phyloP scores from a whole-genome alignment of 768 basidiomycete genomes.

The Suillus plorans region DNA sequence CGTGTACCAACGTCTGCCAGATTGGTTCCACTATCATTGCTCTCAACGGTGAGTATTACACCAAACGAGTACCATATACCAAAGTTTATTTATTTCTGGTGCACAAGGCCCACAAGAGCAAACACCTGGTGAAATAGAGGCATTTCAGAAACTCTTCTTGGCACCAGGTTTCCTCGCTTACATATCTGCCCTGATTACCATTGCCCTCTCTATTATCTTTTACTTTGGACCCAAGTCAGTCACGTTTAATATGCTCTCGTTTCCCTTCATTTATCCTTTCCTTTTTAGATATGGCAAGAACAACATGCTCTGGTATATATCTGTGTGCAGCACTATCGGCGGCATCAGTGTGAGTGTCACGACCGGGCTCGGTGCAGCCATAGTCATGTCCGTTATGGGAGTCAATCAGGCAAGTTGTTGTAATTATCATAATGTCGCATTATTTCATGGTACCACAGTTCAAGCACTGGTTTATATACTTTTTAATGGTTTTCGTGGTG shows the following conservation, averaged over 20 bases:
- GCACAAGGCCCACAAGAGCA: conserved; percentile 63
- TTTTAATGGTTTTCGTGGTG: conserved; percentile 79
- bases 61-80: neutral
- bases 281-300: conserved; percentile 72
- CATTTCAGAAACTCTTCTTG: conserved; percentile 75
- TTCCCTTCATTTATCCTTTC: conserved; percentile 8
- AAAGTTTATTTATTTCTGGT: conserved; percentile 1
- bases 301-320: conserved; percentile 95
- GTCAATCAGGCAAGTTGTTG: conserved; percentile 65
- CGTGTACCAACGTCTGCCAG: conserved; percentile 32
- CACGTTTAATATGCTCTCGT: conserved; percentile 9
- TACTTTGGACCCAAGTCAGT: conserved; percentile 77
- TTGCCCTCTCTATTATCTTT: conserved; percentile 71
- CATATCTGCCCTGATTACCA: conserved; percentile 58
- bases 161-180: conserved; percentile 81
- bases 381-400: conserved; percentile 75
- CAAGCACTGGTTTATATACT: conserved; percentile 90
- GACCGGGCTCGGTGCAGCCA: conserved; percentile 88
- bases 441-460: conserved; percentile 50
- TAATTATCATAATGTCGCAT: neutral
- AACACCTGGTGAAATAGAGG: conserved; percentile 64
- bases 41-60: conserved; percentile 62
- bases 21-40: conserved; percentile 89
- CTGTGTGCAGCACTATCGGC: conserved; percentile 95
- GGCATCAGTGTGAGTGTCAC: conserved; percentile 94